Conservation (phyloP, 257 asterid species). For the Solanum pimpinellifolium region DNA sequence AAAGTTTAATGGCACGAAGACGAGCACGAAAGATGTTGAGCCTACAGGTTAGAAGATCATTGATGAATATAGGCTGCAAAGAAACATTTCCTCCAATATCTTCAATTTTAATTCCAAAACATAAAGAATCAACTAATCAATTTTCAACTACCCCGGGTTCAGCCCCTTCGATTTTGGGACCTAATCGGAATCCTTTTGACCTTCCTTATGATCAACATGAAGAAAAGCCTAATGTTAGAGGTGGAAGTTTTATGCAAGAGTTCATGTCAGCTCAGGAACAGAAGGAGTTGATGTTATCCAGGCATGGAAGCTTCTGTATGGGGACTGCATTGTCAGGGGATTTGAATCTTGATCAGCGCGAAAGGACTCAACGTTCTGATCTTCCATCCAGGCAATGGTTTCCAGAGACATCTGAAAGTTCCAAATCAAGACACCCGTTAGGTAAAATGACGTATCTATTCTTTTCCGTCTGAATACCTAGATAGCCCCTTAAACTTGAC, state of each 20-base stretch:
- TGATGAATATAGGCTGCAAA: slow-evolving; percentile 28
- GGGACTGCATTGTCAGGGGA: slow-evolving; percentile 26
- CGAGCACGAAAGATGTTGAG: slow-evolving; percentile 46
- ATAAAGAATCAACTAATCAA: not conserved
- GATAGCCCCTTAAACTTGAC: not conserved
- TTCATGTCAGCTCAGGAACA: slow-evolving; percentile 23
- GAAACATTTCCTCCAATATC: slow-evolving; percentile 16
- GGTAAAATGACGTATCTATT: slow-evolving; percentile 16
- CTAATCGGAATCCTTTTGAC: slow-evolving; percentile 71
- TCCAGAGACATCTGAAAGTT: not conserved
- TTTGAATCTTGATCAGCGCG: slow-evolving; percentile 5
- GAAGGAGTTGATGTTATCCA: slow-evolving; percentile 37
- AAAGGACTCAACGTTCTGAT: slow-evolving; percentile 1
- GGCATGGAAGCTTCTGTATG: slow-evolving; percentile 56
- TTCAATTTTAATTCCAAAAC: slow-evolving; percentile 36
- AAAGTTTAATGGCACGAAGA: slow-evolving; percentile 80
- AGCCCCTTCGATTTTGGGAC: slow-evolving; percentile 67
- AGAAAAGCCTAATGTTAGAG: slow-evolving; percentile 76
- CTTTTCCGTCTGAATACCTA: not conserved
- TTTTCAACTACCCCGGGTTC: slow-evolving; percentile 66
- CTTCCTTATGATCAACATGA: slow-evolving; percentile 91
- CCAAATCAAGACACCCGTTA: slow-evolving; percentile 9
- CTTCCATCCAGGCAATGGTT: slow-evolving; percentile 10
- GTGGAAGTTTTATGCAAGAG: slow-evolving; percentile 66
- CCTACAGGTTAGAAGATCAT: slow-evolving; percentile 35